Conservation (phyloP, 345 rosid genomes). For the Capsella bursapastoris region DNA sequence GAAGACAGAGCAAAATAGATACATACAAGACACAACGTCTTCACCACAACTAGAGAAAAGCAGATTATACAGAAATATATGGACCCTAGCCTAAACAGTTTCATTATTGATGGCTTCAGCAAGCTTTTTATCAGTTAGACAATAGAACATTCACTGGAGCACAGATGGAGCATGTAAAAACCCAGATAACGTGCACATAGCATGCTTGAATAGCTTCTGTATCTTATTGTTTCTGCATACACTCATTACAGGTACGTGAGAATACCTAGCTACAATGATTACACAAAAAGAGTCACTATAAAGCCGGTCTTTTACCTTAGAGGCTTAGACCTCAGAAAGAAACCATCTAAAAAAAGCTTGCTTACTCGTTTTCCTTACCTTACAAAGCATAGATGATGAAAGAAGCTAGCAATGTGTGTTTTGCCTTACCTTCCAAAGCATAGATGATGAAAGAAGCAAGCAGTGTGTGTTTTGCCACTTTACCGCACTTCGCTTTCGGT, state of each 20-base stretch:
- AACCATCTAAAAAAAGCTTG: background rate
- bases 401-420: constrained; percentile 16
- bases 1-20: constrained; percentile 2
- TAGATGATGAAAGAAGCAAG: constrained; percentile 19
- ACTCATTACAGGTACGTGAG: constrained; percentile 19
- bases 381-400: background rate
- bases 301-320: background rate
- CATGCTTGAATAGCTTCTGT: constrained; percentile 8
- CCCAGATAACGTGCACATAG: background rate
- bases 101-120: background rate
- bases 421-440: constrained; percentile 7
- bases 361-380: background rate
- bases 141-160: constrained; percentile 13
- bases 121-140: background rate
- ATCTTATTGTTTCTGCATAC: constrained; percentile 17
- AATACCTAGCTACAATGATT: background rate
- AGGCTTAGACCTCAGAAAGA: background rate
- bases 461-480: constrained; percentile 6
- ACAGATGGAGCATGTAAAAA: constrained; percentile 1
- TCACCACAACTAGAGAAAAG: constrained; percentile 1
- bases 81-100: constrained; percentile 11
- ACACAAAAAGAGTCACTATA: background rate
- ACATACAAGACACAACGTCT: background rate
- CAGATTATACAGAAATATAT: background rate
- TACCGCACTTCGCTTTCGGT: background rate